Evolutionary conservation across 805 yeast species (phyloP).

Genomic region (Starmera caribaea): DNA sequence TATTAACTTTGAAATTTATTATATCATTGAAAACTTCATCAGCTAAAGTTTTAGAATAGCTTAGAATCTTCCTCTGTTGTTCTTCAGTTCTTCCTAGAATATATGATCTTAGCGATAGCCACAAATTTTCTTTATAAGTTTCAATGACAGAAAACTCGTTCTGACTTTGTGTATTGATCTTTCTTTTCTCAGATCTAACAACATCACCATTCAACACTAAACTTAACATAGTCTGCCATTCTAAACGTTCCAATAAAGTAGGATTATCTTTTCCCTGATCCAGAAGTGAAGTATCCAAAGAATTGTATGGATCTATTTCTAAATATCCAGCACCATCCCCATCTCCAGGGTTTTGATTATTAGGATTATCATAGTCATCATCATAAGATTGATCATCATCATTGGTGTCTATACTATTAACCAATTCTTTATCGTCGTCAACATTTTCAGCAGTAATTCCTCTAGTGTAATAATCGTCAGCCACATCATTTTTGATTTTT

Average conservation of each 20-base stretch:
- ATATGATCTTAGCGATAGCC: slow-evolving; percentile 85
- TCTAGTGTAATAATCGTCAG: slow-evolving; percentile 65
- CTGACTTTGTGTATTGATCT: slow-evolving; percentile 43
- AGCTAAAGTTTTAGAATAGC: slow-evolving; percentile 61
- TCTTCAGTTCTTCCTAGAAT: slow-evolving; percentile 70
- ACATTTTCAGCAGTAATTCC: slow-evolving; percentile 41
- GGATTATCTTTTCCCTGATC: slow-evolving; percentile 21
- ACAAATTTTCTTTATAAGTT: slow-evolving; percentile 58
- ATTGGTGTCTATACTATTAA: slow-evolving; percentile 20
- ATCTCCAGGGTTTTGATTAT: slow-evolving; percentile 26
- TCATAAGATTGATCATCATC: slow-evolving; percentile 22
- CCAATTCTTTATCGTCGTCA: slow-evolving; percentile 10
- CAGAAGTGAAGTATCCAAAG: slow-evolving; percentile 10
- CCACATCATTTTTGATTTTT: slow-evolving; percentile 48
- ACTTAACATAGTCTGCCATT: slow-evolving; percentile 93
- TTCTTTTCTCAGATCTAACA: slow-evolving; percentile 80
- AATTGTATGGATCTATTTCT: slow-evolving; percentile 34
- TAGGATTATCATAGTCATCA: slow-evolving; percentile 7
- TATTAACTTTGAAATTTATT: slow-evolving; percentile 42
- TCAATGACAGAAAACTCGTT: slow-evolving; percentile 41
- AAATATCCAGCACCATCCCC: slow-evolving; percentile 24
- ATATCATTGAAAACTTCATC: slow-evolving; percentile 68
- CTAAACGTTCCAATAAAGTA: slow-evolving; percentile 62
- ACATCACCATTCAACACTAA: slow-evolving; percentile 93
- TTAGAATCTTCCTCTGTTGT: slow-evolving; percentile 63